Evolutionary conservation across 192 early-diverging fungal species (phyloP).

Genomic region (Spinellus fusiger): DNA sequence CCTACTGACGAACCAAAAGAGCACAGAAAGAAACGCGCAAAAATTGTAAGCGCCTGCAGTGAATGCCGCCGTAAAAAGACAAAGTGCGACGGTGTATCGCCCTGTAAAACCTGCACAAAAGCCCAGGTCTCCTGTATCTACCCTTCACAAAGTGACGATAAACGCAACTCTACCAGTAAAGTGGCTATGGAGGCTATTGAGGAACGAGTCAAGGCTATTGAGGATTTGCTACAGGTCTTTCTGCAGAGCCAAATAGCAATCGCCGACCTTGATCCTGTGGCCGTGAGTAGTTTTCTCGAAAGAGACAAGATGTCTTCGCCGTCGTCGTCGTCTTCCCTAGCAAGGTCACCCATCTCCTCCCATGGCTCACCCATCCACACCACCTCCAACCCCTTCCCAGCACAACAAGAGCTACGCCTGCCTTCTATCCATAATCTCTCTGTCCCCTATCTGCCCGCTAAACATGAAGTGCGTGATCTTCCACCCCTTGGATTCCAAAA

Average conservation of each 20-base stretch:
- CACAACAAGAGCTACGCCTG: slow-evolving; percentile 9
- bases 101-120: slow-evolving; percentile 30
- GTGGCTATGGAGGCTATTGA: slow-evolving; percentile 34
- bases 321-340: not conserved
- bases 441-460: not conserved
- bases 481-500: slow-evolving; percentile 6
- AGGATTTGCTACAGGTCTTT: slow-evolving; percentile 32
- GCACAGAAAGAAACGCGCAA: slow-evolving; percentile 30
- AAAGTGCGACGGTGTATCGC: slow-evolving; percentile 32
- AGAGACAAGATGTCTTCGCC: not conserved
- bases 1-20: slow-evolving; percentile 10
- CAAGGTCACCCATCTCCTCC: not conserved
- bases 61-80: slow-evolving; percentile 37
- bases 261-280: slow-evolving; percentile 19
- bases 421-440: slow-evolving; percentile 22
- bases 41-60: slow-evolving; percentile 34
- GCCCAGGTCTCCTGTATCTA: slow-evolving; percentile 24
- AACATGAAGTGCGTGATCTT: slow-evolving; percentile 3
- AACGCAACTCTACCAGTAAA: slow-evolving; percentile 30
- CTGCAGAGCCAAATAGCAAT: slow-evolving; percentile 13
- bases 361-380: not conserved
- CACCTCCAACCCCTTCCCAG: not conserved
- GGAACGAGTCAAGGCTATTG: slow-evolving; percentile 33
- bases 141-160: slow-evolving; percentile 24
- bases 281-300: slow-evolving; percentile 12